Evolutionary conservation across 352 stramenopile species (phyloP), one percentile per base, ranked within the genome.

Genomic region (Halophytophthora batemanensis): DNA sequence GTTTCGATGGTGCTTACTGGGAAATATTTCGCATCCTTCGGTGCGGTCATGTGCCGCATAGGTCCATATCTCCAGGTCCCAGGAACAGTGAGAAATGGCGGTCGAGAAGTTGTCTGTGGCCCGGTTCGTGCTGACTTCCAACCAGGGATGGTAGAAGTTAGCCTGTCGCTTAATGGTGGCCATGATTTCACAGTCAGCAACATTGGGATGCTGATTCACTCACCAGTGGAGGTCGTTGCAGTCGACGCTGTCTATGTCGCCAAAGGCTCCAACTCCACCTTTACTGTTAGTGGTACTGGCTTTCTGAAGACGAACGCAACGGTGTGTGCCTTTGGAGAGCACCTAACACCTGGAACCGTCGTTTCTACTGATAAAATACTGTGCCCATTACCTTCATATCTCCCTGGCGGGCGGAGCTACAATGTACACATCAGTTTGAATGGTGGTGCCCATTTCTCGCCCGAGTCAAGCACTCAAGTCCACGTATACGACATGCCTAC

Each of bases 91-190:
- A 41, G 38, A 13, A 54, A 49, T 35, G 52, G 52, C 17, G 64
- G 64, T 15, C 48, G 56, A 46, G 23, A 36, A 4, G 17, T 70
- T 50, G 18, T 51, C 6, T 74, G 64, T 34, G 41, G 17, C 15
- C 21, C 35, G 2, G 15, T 45, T 13, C 29, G 28, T 2, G 35
- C 43, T 6, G 18, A 35, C 1, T 39, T 55, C 7, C n/a, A 1
- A 1, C 15, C 45, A 6, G 44, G 59, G 2, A 33, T 59, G 6
- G 17, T 63, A 6, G 48, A 56, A n/a, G 43, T 77, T 6, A 46
- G 51, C 31, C 25, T 77, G 34, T 77, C 70, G 25, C 38, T 80
- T 14, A 80, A 80, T 55, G 51, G 56, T 1, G 64, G 69, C 3
- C 42, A 59, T 29, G 66, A 80, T 40, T 80, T 68, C 33, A 57